These are phyloP conservation scores for Suhomyces prunicola DNA, from an alignment of 805 yeast genomes.

Conservation along the genomic window DNA sequence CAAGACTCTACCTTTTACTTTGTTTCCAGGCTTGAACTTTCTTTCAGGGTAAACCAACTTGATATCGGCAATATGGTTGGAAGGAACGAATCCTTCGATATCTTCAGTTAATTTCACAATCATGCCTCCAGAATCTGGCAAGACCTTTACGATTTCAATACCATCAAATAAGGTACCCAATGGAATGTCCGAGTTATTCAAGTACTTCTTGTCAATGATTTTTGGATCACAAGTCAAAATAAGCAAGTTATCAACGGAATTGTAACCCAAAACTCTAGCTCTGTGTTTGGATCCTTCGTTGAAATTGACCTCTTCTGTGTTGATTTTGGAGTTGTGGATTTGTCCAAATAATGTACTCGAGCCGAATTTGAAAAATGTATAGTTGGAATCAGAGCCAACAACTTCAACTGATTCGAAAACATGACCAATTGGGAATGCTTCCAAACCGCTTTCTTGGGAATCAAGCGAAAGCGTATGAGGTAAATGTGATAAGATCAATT, in stretches of 20 bases:
- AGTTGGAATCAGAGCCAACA: slow-evolving; percentile 55
- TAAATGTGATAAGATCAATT: slow-evolving; percentile 59
- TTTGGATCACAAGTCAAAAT: slow-evolving; percentile 67
- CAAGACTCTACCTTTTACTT: slow-evolving; percentile 72
- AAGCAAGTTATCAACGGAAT: slow-evolving; percentile 62
- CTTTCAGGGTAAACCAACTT: slow-evolving; percentile 86
- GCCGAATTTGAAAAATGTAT: slow-evolving; percentile 57
- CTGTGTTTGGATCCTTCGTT: slow-evolving; percentile 61
- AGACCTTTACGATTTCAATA: slow-evolving; percentile 50
- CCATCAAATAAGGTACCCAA: slow-evolving; percentile 63
- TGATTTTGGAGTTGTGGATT: slow-evolving; percentile 72
- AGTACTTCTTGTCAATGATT: slow-evolving; percentile 59
- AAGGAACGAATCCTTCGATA: slow-evolving; percentile 72
- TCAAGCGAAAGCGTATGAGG: slow-evolving; percentile 49
- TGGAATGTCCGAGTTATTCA: slow-evolving; percentile 70
- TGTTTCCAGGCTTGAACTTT: slow-evolving; percentile 81
- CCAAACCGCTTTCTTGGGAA: slow-evolving; percentile 32
- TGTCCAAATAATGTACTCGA: slow-evolving; percentile 57
- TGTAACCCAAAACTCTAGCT: slow-evolving; percentile 76
- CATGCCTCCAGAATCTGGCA: slow-evolving; percentile 62
- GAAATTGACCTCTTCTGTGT: slow-evolving; percentile 49
- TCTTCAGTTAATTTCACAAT: slow-evolving; percentile 60
- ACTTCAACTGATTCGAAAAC: slow-evolving; percentile 57
- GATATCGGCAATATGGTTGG: slow-evolving; percentile 77
- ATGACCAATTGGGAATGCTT: slow-evolving; percentile 80